Conservation (phyloP, 202 grass and related monocot genomes). For the Saccharum hybrid region DNA sequence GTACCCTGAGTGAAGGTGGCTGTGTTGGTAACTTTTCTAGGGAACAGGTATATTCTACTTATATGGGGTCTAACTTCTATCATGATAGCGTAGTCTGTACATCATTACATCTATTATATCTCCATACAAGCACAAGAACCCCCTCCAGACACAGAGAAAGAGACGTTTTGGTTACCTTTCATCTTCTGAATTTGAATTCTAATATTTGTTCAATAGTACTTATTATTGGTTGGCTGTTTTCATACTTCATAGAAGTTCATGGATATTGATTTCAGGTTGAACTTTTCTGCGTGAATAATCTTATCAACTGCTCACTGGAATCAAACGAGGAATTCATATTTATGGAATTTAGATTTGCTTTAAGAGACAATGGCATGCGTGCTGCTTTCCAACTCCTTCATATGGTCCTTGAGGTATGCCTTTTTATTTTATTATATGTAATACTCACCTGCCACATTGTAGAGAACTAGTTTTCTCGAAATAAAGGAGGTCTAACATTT, state of each 20-base stretch:
- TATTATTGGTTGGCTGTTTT: constrained; percentile 18
- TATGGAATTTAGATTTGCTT: constrained; percentile 98
- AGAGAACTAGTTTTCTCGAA: constrained; percentile 15
- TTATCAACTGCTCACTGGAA: constrained; percentile 98
- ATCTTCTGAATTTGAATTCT: constrained; percentile 10
- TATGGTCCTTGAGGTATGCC: constrained; percentile 97
- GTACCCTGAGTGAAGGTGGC: constrained; percentile 97
- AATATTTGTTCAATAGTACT: constrained; percentile 19
- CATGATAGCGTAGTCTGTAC: not conserved
- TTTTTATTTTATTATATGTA: constrained; percentile 34
- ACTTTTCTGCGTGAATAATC: constrained; percentile 99
- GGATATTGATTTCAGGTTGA: constrained; percentile 71
- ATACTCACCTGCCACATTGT: constrained; percentile 33
- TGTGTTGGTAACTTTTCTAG: constrained; percentile 99
- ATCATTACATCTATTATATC: not conserved
- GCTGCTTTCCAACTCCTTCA: constrained; percentile 99
- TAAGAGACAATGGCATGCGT: constrained; percentile 98
- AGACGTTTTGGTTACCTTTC: not conserved
- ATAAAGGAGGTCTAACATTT: constrained; percentile 23
- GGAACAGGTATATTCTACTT: constrained; percentile 69
- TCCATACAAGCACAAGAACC: not conserved
- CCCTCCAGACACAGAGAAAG: not conserved
- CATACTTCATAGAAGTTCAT: constrained; percentile 2
- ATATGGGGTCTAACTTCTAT: constrained; percentile 3
- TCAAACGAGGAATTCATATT: constrained; percentile 97